Percentiles rank a stretch among this genome's conserved stretches.
These are phyloP conservation scores for Russula vinacea DNA, from an alignment of 768 basidiomycete genomes.

Conservation along the genomic window DNA sequence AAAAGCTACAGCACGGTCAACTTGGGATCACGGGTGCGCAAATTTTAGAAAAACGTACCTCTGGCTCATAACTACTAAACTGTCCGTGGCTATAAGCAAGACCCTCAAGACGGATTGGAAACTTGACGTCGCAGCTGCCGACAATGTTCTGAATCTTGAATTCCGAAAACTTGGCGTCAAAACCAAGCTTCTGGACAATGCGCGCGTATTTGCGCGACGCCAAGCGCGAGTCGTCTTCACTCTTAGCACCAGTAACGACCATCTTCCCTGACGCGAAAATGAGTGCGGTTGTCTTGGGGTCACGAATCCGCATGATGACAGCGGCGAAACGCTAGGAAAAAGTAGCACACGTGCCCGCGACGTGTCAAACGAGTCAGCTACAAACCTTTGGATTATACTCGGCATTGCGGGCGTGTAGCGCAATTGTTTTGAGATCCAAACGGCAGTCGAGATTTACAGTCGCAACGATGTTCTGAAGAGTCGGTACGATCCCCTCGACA, in stretches of 20 bases:
- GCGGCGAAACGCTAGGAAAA: conserved; percentile 97
- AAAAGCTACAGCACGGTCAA: conserved; percentile 60
- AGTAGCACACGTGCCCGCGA: conserved; percentile 58
- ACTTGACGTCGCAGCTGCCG: conserved; percentile 96
- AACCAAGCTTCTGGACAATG: conserved; percentile 98
- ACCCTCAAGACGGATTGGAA: conserved; percentile 96
- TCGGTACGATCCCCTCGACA: conserved; percentile 98
- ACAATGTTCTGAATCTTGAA: conserved; percentile 99
- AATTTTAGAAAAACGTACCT: conserved; percentile 52
- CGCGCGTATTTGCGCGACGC: conserved; percentile 98
- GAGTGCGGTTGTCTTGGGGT: conserved; percentile 98
- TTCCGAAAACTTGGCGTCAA: conserved; percentile 98
- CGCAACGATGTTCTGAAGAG: conserved; percentile 98
- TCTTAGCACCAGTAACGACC: conserved; percentile 99
- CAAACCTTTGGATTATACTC: conserved; percentile 99
- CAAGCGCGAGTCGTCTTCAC: conserved; percentile 93
- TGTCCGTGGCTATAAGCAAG: conserved; percentile 97
- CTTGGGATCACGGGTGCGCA: neutral
- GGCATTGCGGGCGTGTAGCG: conserved; percentile 94
- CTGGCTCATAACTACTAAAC: conserved; percentile 96
- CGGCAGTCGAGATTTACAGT: conserved; percentile 98
- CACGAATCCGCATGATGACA: conserved; percentile 99
- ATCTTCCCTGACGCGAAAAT: conserved; percentile 99
- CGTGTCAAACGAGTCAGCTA: conserved; percentile 48
- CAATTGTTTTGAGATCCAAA: conserved; percentile 97